Evolutionary conservation across 345 rosid species (phyloP), one percentile per base, ranked within the genome.

Genomic region (Arabis hirsuta): DNA sequence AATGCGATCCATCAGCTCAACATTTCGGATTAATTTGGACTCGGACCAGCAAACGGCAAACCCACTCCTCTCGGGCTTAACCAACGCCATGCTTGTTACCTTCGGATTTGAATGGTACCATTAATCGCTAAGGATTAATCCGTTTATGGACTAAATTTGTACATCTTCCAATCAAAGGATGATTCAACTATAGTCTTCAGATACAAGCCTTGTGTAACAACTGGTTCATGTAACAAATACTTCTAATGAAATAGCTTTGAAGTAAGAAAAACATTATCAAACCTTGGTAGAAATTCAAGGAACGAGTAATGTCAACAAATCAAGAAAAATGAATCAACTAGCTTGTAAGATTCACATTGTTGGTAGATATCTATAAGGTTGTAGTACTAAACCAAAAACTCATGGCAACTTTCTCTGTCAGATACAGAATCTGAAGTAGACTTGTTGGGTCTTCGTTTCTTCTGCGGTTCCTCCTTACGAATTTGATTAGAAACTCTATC

Each of bases 401-500:
- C 52, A 12, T 7, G 50, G 65, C 58, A 4, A 48, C 27, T 38
- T 48, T 73, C 52, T 63, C 6, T 44, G 45, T 41, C 70, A 4
- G 55, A 46, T 22, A 63, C 63, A 65, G 53, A 47, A 32, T 59
- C 62, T 32, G 67, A 74, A 50, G 61, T 31, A 59, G 73, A 57
- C 41, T 51, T 73, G 54, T 52, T 59, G 11, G 31, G n/a, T 81
- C 72, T 89, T 69, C 67, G 81, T 80, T 85, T 85, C 79, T 74
- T 83, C 73, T 77, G 84, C 2, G 75, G 46, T 72, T 75, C 80
- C n/a, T 43, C 43, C 67, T 74, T 67, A 34, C 63, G 80, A 6
- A 73, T 70, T 81, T 84, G 90, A 38, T 82, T 87, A 58, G 69
- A 74, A 39, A 73, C 62, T 76, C 88, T 84, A 82, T 95, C 99